Base-by-base conservation (phyloP, 768 basidiomycete species). In the Thelephora ganbajun region DNA sequence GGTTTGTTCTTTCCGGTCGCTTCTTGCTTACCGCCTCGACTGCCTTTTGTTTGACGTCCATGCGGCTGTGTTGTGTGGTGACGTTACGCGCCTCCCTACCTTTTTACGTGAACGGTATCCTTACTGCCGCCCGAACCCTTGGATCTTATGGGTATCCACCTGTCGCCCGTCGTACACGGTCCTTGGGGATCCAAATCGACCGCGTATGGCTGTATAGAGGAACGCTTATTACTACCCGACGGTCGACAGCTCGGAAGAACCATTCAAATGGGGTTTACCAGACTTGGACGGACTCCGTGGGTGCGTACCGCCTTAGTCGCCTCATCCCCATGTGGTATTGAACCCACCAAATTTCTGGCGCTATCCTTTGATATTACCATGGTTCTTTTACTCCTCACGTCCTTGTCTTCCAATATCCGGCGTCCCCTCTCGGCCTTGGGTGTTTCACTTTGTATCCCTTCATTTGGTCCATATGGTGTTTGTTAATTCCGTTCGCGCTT, bases 191-290 rank as follows among this genome's bases (percentile, higher is more conserved):
- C 26, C 26, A 4, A 30, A 41, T 16, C 37, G 37, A 16, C 37
- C 11, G 16, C 11, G 3, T 5, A 35, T 46, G 26, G 33, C 47
- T 42, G 37, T 45, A 4, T 58, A 96, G 91, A 70, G 85, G 49
- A 89, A 94, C 50, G 94, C 90, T 7, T 99, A 99, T 63, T 85
- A 86, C 58, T 79, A 91, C 57, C 94, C 94, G 0, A 76, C 81
- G 0, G 85, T 94, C 6, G 92, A 97, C 59, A 76, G 78, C 35
- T 94, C 91, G 0, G 82, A 91, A 48, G 93, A 97, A 52, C 81
- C 86, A 0, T 98, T 99, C 62, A 88, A 90, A 56, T 99, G 94
- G 94, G 92, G 89, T 3, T 67, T 92, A 52, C 90, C 93, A n/a
- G 96, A 98, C 60, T 76, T 99, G 1, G 90, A 96, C 58, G 92